These are phyloP conservation scores for Orbilia brochopaga DNA, from an alignment of 2,329 filamentous ascomycete species.

Conservation along the genomic window DNA sequence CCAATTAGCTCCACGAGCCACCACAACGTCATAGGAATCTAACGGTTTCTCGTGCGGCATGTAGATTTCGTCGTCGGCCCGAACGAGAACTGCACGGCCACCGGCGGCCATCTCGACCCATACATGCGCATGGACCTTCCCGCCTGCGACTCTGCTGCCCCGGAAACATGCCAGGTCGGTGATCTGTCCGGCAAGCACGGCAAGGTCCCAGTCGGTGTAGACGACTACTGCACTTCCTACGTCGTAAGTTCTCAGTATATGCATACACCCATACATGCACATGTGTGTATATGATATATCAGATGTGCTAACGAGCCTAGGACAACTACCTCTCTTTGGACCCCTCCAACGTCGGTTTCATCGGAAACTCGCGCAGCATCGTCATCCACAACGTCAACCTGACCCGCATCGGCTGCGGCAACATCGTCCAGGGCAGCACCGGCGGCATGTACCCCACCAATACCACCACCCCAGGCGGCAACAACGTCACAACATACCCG, in stretches of 20 bases:
- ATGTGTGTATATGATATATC: background rate
- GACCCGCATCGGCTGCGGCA: constrained; percentile 70
- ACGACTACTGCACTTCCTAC: constrained; percentile 31
- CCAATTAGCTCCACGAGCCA: background rate
- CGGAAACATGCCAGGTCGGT: constrained; percentile 74
- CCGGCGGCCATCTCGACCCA: constrained; percentile 74
- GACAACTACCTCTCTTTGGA: constrained; percentile 67
- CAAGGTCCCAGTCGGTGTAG: constrained; percentile 55
- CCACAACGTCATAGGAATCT: constrained; percentile 1
- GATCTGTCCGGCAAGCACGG: constrained; percentile 78
- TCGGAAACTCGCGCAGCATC: constrained; percentile 68
- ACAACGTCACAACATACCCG: background rate
- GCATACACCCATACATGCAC: background rate
- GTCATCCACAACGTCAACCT: constrained; percentile 66
- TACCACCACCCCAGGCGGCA: constrained; percentile 4
- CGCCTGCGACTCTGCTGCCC: constrained; percentile 65
- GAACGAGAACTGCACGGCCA: constrained; percentile 70
- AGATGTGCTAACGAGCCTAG: constrained; percentile 5
- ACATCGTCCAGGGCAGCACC: constrained; percentile 61
- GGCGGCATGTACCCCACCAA: background rate
- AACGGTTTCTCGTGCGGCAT: background rate
- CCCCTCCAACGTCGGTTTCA: constrained; percentile 64
- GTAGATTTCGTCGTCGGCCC: constrained; percentile 28
- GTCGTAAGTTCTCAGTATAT: constrained; percentile 21
- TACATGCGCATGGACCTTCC: constrained; percentile 69